Base-by-base conservation (phyloP, 2,329 filamentous ascomycete species). In the Aphanoascus verrucosus region DNA sequence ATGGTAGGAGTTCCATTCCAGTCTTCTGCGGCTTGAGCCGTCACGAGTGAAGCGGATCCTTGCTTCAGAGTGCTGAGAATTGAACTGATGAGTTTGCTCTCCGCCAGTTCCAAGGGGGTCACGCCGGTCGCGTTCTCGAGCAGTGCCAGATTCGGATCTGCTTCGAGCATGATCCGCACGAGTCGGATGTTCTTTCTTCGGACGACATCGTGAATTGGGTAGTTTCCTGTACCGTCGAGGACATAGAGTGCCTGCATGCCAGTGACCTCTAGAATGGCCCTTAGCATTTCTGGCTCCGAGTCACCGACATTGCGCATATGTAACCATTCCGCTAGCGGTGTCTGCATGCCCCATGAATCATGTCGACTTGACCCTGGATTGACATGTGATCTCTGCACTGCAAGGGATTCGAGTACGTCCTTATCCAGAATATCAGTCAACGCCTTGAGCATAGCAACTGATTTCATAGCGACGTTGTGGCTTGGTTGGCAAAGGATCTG, bases 111-210 rank as follows among this genome's bases (percentile, higher is more conserved):
- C 28, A 77, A 74, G 0, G 87, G 84, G 0, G 86, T 93, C 14
- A 79, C 77, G 1, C 88, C 88, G 0, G 85, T 85, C 0, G 85
- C 80, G 59, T 90, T 90, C 65, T 93, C 88, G 19, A 82, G 78
- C 59, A 79, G 76, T 0, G 88, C 69, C 1, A 89, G 72, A 23
- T 74, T 72, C 0, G 83, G 79, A 15, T 78, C 74, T 58, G 71
- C 71, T 8, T 77, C 69, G 9, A 89, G 67, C 40, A 70, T 63
- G 9, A 60, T 14, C 14, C 61, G 53, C 2, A 86, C 82, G 28
- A 86, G 74, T 59, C 81, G 71, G 12, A 76, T 74, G 1, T 83
- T 69, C 37, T 80, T 76, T 5, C 69, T 51, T 28, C 63, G 64
- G 20, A 72, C 63, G 1, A 63, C 63, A 1, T 62, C 56, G 56